Percentiles rank a stretch among this genome's conserved stretches.
These are phyloP conservation scores for Aureobasidium sp. DNA, from an alignment of 2,329 filamentous ascomycete species.

Conservation along the genomic window DNA sequence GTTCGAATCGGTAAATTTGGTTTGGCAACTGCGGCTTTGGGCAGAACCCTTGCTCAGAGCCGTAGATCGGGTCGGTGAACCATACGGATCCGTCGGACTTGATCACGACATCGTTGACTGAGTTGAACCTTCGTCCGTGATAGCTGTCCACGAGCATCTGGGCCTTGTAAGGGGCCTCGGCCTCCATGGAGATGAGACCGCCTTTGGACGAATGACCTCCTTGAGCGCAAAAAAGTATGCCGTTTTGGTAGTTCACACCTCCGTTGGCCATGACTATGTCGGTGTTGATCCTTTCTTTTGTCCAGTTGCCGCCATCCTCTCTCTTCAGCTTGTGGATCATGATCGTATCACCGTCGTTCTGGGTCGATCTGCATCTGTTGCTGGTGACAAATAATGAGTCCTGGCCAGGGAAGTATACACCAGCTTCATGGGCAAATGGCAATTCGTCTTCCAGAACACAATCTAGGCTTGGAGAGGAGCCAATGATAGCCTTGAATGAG, in stretches of 20 bases:
- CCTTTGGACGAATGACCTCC: conserved; percentile 17
- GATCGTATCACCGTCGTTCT: conserved; percentile 16
- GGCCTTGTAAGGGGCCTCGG: conserved; percentile 17
- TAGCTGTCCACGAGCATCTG: conserved; percentile 47
- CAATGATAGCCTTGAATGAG: conserved; percentile 20
- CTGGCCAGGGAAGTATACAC: conserved; percentile 24
- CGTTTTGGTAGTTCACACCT: conserved; percentile 37
- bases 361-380: conserved; percentile 22
- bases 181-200: conserved; percentile 18
- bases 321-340: conserved; percentile 20
- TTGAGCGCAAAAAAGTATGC: conserved; percentile 26
- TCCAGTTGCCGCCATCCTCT: background rate
- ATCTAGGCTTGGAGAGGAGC: conserved; percentile 16
- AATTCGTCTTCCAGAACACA: conserved; percentile 19
- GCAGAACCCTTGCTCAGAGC: conserved; percentile 44
- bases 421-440: conserved; percentile 31
- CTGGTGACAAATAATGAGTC: conserved; percentile 36
- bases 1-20: conserved; percentile 50
- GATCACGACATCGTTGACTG: conserved; percentile 49
- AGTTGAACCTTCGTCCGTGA: conserved; percentile 54
- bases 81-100: conserved; percentile 35
- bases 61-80: conserved; percentile 24
- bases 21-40: conserved; percentile 43
- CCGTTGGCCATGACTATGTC: conserved; percentile 40
- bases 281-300: conserved; percentile 23